Base-by-base conservation (phyloP, 2,329 filamentous ascomycete genomes). In the Trichophyton verrucosum region DNA sequence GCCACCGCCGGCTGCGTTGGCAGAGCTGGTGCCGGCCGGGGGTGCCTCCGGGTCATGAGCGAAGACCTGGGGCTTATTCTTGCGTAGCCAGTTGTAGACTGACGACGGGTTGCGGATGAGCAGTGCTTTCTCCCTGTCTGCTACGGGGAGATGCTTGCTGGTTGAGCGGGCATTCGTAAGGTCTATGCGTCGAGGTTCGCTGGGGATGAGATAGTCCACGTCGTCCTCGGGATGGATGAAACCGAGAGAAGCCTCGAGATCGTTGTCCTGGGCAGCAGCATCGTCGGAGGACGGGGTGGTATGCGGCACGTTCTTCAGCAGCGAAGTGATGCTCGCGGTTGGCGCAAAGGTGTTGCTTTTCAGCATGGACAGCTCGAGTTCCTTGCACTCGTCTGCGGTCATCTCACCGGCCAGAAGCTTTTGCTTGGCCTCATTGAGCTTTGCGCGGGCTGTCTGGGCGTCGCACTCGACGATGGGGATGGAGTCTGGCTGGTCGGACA, bases 1-100 rank as follows among this genome's bases (percentile, higher is more conserved):
- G 4, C 51, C 51, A 36, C 24, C 27, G 3, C 22, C 36, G 6
- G 13, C n/a, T n/a, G 24, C 51, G 20, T 27, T 7, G 8, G 51
- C 51, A 5, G 51, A 36, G 5, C 27, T 24, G n/a, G 15, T 3
- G 30, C 51, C 51, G 27, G 30, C 51, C 3, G 74, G 72, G 5
- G 71, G 67, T 36, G 70, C 68, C 67, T 86, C 84, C 61, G 85
- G 83, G 68, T 91, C 88, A 71, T 95, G 87, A 20, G 95, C 76
- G 76, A 95, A 91, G 57, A 91, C 86, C 72, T 92, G 86, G 2
- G 91, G 88, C 62, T 89, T 86, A 73, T 96, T 82, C 70, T 89
- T 86, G 64, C 89, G 83, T 11, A 99, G 82, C 94, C 94, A 99
- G 73, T 95, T 96, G 76, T 95, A 95, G 2, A 96, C 91, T 62